Percentiles rank a stretch among this genome's conserved stretches.
Evolutionary conservation across 2,329 filamentous ascomycete genomes (phyloP).

Genomic region (Calonectria hongkongensis): DNA sequence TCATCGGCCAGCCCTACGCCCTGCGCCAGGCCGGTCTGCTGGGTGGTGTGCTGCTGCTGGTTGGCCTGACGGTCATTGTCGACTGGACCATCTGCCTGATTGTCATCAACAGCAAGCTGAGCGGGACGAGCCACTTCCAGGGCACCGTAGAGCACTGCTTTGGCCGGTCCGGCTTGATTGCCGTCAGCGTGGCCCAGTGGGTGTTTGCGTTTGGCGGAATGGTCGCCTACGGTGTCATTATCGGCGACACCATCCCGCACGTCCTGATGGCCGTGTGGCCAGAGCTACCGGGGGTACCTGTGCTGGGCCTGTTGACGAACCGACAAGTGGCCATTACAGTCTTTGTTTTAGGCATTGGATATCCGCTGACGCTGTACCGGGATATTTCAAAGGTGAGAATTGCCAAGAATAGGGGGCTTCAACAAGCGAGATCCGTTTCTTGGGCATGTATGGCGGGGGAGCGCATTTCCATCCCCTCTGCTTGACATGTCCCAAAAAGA

Average conservation of each 20-base stretch:
- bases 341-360: constrained; percentile 90
- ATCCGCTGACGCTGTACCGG: constrained; percentile 92
- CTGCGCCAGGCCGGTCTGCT: constrained; percentile 92
- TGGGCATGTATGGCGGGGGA: background rate
- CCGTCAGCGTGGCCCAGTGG: constrained; percentile 95
- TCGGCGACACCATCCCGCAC: constrained; percentile 96
- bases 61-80: constrained; percentile 86
- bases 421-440: background rate
- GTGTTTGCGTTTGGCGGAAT: constrained; percentile 99
- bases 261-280: constrained; percentile 91
- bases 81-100: constrained; percentile 99
- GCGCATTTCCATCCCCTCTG: background rate
- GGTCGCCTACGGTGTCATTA: constrained; percentile 98
- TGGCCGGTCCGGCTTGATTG: constrained; percentile 89
- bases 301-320: constrained; percentile 88
- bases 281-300: constrained; percentile 80
- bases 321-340: constrained; percentile 90
- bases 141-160: constrained; percentile 97
- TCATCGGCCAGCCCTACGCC: constrained; percentile 94
- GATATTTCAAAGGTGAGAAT: constrained; percentile 92
- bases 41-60: constrained; percentile 85
- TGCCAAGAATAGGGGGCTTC: background rate
- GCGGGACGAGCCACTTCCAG: constrained; percentile 94
- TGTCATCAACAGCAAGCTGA: constrained; percentile 97
- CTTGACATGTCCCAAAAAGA: background rate